These are phyloP conservation scores for Fraxinus velutina DNA, from an alignment of 305 asterid genomes.

Conservation along the genomic window DNA sequence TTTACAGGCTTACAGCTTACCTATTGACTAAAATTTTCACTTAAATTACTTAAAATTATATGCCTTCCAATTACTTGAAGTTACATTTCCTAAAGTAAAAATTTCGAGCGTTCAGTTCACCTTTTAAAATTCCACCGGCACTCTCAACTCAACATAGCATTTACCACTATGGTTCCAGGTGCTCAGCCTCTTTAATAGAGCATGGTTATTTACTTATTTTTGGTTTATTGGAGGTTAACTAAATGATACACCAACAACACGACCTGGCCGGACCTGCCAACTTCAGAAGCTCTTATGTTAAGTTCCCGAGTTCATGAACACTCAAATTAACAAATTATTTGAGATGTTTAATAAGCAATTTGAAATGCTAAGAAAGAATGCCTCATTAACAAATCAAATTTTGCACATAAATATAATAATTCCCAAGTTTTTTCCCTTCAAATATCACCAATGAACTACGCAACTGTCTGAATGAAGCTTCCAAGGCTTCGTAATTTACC, in stretches of 20 bases:
- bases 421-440: neutral
- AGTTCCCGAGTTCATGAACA: neutral
- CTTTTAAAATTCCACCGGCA: neutral
- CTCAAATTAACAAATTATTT: neutral
- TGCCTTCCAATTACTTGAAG: neutral
- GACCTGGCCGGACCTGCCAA: neutral
- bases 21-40: neutral
- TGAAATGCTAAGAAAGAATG: constrained; percentile 12
- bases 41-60: neutral
- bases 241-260: neutral
- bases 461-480: neutral
- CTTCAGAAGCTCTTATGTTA: neutral
- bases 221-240: neutral
- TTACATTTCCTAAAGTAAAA: neutral
- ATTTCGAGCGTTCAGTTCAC: neutral
- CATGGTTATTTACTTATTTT: neutral
- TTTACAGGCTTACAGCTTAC: neutral
- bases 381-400: constrained; percentile 2
- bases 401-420: constrained; percentile 1
- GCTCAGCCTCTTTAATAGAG: neutral
- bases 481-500: neutral
- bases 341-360: constrained; percentile 23
- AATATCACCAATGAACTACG: neutral
- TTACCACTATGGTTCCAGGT: neutral
- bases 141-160: neutral